A percentile compares a stretch with the other conserved stretches of the same genome.
Evolutionary conservation across 257 asterid genomes (phyloP).

Genomic region (Schizonepeta tenuifolia): DNA sequence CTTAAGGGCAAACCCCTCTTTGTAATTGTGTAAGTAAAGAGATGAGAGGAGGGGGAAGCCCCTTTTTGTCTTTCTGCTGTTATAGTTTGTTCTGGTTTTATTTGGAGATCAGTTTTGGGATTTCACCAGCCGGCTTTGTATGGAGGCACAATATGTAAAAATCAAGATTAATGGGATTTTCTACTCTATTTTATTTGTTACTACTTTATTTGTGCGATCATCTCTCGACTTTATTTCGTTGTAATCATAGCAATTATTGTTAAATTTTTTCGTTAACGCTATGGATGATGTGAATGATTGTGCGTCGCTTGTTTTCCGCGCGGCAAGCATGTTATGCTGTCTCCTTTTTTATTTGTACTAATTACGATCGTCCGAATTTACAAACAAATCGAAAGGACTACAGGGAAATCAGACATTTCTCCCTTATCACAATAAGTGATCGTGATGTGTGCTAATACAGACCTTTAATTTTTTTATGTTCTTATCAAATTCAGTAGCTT

Average conservation of each 20-base stretch:
- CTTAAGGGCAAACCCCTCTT: conserved; percentile 38
- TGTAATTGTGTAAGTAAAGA: conserved; percentile 68
- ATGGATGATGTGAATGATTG: conserved; percentile 17
- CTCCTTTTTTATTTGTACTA: not conserved
- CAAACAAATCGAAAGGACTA: not conserved
- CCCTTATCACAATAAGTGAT: not conserved
- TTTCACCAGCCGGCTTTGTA: conserved; percentile 43
- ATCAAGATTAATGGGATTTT: conserved; percentile 4
- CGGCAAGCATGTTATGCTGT: conserved; percentile 26
- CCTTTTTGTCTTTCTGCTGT: conserved; percentile 13
- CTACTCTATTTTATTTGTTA: conserved; percentile 22
- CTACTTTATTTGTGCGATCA: not conserved
- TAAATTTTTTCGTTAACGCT: not conserved
- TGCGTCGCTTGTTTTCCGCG: conserved; percentile 55
- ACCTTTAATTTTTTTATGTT: not conserved
- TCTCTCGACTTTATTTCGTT: conserved; percentile 14
- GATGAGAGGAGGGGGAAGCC: conserved; percentile 39
- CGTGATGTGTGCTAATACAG: not conserved
- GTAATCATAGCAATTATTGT: conserved; percentile 35
- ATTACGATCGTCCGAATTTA: not conserved
- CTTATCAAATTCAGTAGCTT: not conserved
- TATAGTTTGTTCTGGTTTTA: conserved; percentile 34
- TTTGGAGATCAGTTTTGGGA: conserved; percentile 45
- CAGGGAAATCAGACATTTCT: not conserved
- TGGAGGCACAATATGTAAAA: conserved; percentile 42